Conservation (phyloP, 805 yeast species). For the Metschnikowia similis region DNA sequence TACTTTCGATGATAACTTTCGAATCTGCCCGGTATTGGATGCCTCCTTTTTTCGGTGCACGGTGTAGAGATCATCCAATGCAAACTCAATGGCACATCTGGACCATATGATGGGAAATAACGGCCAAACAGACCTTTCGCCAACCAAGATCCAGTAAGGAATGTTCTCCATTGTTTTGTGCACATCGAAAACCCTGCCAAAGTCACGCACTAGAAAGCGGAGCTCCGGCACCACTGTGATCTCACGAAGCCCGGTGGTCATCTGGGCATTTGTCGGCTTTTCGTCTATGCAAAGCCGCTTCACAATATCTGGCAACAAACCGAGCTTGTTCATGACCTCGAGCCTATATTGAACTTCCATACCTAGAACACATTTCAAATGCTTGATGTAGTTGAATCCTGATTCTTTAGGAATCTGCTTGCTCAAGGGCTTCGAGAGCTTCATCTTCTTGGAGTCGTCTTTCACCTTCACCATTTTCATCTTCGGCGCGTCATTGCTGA, state of each 20-base stretch:
- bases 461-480: conserved; percentile 16
- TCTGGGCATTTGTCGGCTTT: conserved; percentile 63
- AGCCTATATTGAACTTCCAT: conserved; percentile 84
- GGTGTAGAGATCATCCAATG: conserved; percentile 70
- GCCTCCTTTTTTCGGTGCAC: conserved; percentile 29
- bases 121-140: conserved; percentile 94
- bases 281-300: conserved; percentile 84
- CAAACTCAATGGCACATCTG: conserved; percentile 85
- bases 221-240: conserved; percentile 88
- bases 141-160: conserved; percentile 85
- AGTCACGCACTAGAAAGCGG: conserved; percentile 61
- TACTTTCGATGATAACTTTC: conserved; percentile 34
- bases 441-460: conserved; percentile 7
- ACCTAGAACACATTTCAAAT: conserved; percentile 52
- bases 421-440: not conserved
- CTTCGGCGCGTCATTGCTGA: conserved; percentile 4
- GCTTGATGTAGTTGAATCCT: conserved; percentile 29
- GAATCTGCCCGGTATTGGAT: not conserved
- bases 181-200: conserved; percentile 75
- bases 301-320: conserved; percentile 63
- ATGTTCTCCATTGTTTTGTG: conserved; percentile 67
- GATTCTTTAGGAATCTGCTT: conserved; percentile 32
- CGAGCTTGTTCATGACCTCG: conserved; percentile 72
- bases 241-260: conserved; percentile 60
- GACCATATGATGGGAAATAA: conserved; percentile 79